Evolutionary conservation across 768 basidiomycete genomes (phyloP), one percentile per base, ranked within the genome.

Genomic region (Leccinum longicurvipes): DNA sequence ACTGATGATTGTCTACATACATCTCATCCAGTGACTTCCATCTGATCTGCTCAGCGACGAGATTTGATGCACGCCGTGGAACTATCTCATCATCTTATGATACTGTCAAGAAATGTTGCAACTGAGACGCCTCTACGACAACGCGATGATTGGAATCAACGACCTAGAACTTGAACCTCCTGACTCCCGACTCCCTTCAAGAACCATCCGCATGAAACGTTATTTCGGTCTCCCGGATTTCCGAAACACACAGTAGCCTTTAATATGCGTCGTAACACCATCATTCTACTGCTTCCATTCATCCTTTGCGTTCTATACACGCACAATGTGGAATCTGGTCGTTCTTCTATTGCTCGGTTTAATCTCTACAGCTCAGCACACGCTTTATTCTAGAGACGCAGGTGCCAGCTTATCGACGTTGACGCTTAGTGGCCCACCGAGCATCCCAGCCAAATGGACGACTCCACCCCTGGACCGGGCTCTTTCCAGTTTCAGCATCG

Each of bases 401-500:
- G 47, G 31, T 8, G 8, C 44, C 0, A 29, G 51, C 23, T 29
- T 50, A 31, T 58, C 63, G 2, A 63, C 51, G 14, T 46, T 80
- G 52, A 75, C 67, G 24, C 71, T 81, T 4, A 31, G 58, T 39
- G 79, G 78, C 15, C 72, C 77, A n/a, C 60, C 78, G 2, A 67
- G 69, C 3, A 73, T 81, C 24, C 79, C 80, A 7, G 51, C 52
- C 3, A 73, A 75, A 54, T 59, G 61, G 61, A 79, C 79, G 0
- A 82, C 80, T 3, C 71, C 75, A 15, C 57, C 64, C 10, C 65
- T 82, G 6, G 66, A 77, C 53, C 80, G 78, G 1, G 68, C 78
- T 10, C 67, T 82, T 23, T 79, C 74, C 23, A 80, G 79, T 53
- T 82, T 82, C 67, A 81, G 79, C 59, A 77, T 82, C 50, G 80